Conservation (phyloP, 441 rosid genomes). For the Gossypium lobatum region DNA sequence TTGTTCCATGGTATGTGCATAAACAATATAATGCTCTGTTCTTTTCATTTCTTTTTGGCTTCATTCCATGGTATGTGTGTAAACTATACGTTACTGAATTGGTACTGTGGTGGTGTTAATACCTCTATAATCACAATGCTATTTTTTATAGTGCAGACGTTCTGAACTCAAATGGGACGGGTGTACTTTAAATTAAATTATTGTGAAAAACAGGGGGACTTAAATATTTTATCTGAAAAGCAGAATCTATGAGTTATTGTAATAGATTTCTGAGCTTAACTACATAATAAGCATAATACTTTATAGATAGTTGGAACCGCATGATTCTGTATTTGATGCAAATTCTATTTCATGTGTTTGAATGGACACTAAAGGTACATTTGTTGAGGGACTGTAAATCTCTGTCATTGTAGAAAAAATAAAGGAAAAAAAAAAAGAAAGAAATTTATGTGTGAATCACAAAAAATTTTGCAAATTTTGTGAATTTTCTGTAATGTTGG, state of each 20-base stretch:
- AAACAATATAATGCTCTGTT: background rate
- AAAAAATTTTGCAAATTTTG: background rate
- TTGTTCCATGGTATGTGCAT: background rate
- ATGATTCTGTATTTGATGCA: background rate
- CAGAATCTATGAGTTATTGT: background rate
- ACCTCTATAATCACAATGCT: background rate
- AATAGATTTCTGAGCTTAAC: constrained; percentile 5
- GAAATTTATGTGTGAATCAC: background rate
- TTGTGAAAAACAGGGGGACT: background rate
- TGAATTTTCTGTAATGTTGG: background rate
- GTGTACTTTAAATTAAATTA: background rate
- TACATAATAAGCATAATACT: background rate
- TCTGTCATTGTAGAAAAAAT: background rate
- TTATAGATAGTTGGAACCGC: background rate
- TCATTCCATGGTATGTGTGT: background rate
- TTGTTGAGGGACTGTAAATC: background rate
- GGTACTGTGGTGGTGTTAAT: background rate
- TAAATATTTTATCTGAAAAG: background rate
- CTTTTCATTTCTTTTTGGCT: background rate
- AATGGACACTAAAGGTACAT: background rate
- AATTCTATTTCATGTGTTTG: background rate
- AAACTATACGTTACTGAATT: background rate
- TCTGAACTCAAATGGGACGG: background rate
- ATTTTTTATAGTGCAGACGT: background rate
- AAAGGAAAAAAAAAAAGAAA: background rate